Conservation (phyloP, 768 basidiomycete genomes). For the Cytidiella melzeri region DNA sequence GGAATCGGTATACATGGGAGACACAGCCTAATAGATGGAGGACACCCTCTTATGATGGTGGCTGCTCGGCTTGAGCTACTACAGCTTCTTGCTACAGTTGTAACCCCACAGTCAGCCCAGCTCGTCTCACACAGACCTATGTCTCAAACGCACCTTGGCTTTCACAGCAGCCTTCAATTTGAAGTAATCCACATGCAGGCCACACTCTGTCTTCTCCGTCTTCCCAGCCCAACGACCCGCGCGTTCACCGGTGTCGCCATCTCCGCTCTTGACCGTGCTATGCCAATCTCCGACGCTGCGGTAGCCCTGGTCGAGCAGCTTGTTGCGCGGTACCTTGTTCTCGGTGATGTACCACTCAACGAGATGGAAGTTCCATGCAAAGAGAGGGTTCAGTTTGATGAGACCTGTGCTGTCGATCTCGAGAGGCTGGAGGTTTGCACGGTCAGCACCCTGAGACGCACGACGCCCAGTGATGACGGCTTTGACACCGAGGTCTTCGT, state of each 20-base stretch:
- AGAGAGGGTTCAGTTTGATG: conserved; percentile 92
- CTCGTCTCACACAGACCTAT: no score
- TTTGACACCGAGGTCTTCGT: conserved; percentile 68
- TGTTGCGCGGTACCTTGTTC: conserved; percentile 84
- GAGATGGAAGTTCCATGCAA: conserved; percentile 76
- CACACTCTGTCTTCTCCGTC: conserved; percentile 88
- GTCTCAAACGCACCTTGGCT: conserved; percentile 21
- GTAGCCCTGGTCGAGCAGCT: conserved; percentile 85
- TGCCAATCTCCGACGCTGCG: conserved; percentile 98
- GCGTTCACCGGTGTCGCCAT: conserved; percentile 69
- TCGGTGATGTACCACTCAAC: conserved; percentile 82
- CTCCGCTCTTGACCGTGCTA: conserved; percentile 72
- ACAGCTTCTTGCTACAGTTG: no score
- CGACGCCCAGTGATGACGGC: conserved; percentile 94
- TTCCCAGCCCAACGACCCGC: conserved; percentile 89
- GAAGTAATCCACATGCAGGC: conserved; percentile 89
- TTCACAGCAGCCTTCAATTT: conserved; percentile 57
- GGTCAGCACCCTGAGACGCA: conserved; percentile 88
- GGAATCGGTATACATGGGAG: no score
- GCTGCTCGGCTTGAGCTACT: no score
- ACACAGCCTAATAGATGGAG: no score
- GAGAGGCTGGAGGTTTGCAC: conserved; percentile 74
- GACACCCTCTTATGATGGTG: no score
- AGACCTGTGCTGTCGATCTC: conserved; percentile 89
- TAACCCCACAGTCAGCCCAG: no score